Conservation (phyloP, 192 early-diverging fungal species). For the Coemansia sp. region DNA sequence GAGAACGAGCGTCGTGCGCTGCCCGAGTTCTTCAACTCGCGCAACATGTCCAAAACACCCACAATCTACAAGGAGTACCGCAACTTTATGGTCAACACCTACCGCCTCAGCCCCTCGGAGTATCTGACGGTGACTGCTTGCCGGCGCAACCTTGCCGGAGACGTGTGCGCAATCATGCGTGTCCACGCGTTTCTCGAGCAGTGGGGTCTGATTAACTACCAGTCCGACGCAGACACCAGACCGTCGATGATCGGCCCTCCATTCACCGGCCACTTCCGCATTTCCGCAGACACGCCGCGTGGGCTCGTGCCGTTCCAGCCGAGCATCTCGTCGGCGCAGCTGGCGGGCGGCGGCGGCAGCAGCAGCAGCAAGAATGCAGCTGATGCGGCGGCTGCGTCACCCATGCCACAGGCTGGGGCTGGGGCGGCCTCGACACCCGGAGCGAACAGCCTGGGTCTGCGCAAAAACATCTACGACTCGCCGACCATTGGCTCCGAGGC, state of each 20-base stretch:
- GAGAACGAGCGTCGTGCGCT: constrained; percentile 85
- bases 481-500: constrained; percentile 34
- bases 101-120: constrained; percentile 91
- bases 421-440: constrained; percentile 17
- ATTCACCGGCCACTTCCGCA: constrained; percentile 95
- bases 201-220: constrained; percentile 99
- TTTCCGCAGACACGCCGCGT: constrained; percentile 93
- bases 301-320: constrained; percentile 90
- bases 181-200: constrained; percentile 99
- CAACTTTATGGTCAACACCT: constrained; percentile 98
- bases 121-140: constrained; percentile 99
- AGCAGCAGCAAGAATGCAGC: constrained; percentile 9
- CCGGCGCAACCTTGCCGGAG: constrained; percentile 92
- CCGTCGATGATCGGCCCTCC: constrained; percentile 92
- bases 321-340: constrained; percentile 28
- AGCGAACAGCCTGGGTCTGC: constrained; percentile 51
- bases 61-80: constrained; percentile 91
- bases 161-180: constrained; percentile 97
- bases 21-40: constrained; percentile 95
- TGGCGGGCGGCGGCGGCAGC: constrained; percentile 8
- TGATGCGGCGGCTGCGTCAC: constrained; percentile 19
- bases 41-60: constrained; percentile 92
- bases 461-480: constrained; percentile 61
- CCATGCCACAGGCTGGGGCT: not conserved
- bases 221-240: constrained; percentile 90